Percentiles rank a stretch among this genome's conserved stretches.
These are phyloP conservation scores for Globisporangium mamillatum DNA, from an alignment of 352 stramenopile genomes.

Conservation along the genomic window DNA sequence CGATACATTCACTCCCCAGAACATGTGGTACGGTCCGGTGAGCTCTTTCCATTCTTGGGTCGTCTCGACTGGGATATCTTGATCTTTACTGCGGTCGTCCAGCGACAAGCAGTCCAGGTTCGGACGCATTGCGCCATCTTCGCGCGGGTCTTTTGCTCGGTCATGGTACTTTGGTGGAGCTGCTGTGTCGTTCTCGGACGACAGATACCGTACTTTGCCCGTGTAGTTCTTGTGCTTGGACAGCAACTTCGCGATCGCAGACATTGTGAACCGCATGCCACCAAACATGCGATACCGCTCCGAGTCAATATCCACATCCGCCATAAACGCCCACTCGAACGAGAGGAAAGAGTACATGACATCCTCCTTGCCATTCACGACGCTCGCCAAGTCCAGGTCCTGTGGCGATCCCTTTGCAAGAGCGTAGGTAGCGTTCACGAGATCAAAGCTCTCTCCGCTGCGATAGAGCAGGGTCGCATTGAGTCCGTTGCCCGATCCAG, in stretches of 20 bases:
- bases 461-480: slow-evolving; percentile 48
- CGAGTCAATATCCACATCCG: slow-evolving; percentile 74
- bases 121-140: slow-evolving; percentile 15
- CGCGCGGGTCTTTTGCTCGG: slow-evolving; percentile 13
- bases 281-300: slow-evolving; percentile 64
- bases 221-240: slow-evolving; percentile 39
- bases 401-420: slow-evolving; percentile 62
- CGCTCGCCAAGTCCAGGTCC: slow-evolving; percentile 55
- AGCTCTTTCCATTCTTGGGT: slow-evolving; percentile 33
- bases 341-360: slow-evolving; percentile 79
- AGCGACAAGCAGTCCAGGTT: slow-evolving; percentile 25
- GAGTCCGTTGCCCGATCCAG: slow-evolving; percentile 67
- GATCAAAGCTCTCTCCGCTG: slow-evolving; percentile 42
- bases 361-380: slow-evolving; percentile 45
- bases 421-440: slow-evolving; percentile 57
- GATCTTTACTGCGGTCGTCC: slow-evolving; percentile 1
- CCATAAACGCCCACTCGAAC: slow-evolving; percentile 80
- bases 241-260: slow-evolving; percentile 36
- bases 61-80: slow-evolving; percentile 12
- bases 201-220: slow-evolving; percentile 39
- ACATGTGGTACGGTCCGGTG: slow-evolving; percentile 49
- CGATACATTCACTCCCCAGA: slow-evolving; percentile 61
- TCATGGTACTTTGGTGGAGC: slow-evolving; percentile 37
- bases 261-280: slow-evolving; percentile 48
- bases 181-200: slow-evolving; percentile 24